phyloP scores from a whole-genome alignment of 1,139 yeast species.

The Suhomyces anneliseae region DNA sequence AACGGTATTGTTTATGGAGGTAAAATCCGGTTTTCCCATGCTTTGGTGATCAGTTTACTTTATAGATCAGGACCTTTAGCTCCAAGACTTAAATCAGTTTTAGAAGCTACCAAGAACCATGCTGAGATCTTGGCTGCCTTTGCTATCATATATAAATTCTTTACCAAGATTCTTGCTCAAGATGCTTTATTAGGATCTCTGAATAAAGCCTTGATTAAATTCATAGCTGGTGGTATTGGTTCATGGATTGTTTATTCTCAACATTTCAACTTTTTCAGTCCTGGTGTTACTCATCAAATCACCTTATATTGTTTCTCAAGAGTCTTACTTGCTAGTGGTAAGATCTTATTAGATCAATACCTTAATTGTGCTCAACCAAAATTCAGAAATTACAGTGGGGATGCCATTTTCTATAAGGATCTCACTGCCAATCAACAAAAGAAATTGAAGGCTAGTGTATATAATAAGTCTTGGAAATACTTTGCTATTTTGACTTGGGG shows the following conservation, averaged over 20 bases:
- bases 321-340: slow-evolving; percentile 54
- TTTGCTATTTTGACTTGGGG: slow-evolving; percentile 79
- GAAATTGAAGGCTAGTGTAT: slow-evolving; percentile 35
- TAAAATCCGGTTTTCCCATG: slow-evolving; percentile 70
- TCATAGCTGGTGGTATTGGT: slow-evolving; percentile 64
- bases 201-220: slow-evolving; percentile 38
- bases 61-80: slow-evolving; percentile 51
- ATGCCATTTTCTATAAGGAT: slow-evolving; percentile 29
- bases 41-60: slow-evolving; percentile 61
- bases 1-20: slow-evolving; percentile 73
- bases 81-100: slow-evolving; percentile 50
- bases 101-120: slow-evolving; percentile 62
- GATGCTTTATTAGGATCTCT: slow-evolving; percentile 39
- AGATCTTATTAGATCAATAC: slow-evolving; percentile 43
- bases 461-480: slow-evolving; percentile 57
- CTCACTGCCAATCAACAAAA: slow-evolving; percentile 32
- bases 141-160: slow-evolving; percentile 60
- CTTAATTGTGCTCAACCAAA: slow-evolving; percentile 39
- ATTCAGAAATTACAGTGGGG: slow-evolving; percentile 25
- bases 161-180: slow-evolving; percentile 30
- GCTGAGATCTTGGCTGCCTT: slow-evolving; percentile 66
- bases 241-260: slow-evolving; percentile 70
- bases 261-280: slow-evolving; percentile 45
- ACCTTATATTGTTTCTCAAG: slow-evolving; percentile 63
- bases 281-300: slow-evolving; percentile 57